Percentiles rank a stretch among this genome's conserved stretches.
phyloP scores from a whole-genome alignment of 768 basidiomycete genomes.

The Baorangia bicolor region DNA sequence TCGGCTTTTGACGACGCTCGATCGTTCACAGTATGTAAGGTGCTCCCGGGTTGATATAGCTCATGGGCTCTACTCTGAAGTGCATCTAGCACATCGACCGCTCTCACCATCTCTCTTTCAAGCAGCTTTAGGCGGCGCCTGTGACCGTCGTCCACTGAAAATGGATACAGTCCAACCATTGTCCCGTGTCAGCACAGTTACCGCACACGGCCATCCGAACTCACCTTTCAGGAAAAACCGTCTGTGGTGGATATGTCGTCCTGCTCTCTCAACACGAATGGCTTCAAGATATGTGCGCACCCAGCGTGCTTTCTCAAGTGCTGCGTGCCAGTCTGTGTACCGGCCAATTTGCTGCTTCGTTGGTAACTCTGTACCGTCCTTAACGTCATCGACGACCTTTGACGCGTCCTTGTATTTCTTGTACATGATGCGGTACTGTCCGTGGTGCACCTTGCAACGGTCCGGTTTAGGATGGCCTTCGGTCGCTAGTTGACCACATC shows the following conservation, averaged over 20 bases:
- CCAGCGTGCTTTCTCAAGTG: slow-evolving; percentile 22
- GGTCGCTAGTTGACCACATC: slow-evolving; percentile 19
- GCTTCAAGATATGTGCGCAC: slow-evolving; percentile 32
- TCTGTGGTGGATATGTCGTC: slow-evolving; percentile 31
- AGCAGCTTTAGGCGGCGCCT: slow-evolving; percentile 30
- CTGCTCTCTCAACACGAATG: slow-evolving; percentile 32
- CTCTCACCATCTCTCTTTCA: slow-evolving; percentile 28
- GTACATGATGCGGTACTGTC: slow-evolving; percentile 25
- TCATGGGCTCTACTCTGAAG: slow-evolving; percentile 20
- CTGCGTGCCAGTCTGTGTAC: slow-evolving; percentile 9
- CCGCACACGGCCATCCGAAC: background rate
- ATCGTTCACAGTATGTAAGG: slow-evolving; percentile 1
- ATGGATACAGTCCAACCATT: background rate
- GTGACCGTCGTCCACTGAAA: slow-evolving; percentile 31
- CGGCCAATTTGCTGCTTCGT: slow-evolving; percentile 12
- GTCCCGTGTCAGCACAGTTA: background rate
- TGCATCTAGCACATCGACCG: slow-evolving; percentile 17
- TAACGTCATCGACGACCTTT: slow-evolving; percentile 22
- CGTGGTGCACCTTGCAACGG: slow-evolving; percentile 28
- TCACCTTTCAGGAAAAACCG: slow-evolving; percentile 35
- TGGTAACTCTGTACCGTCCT: slow-evolving; percentile 15
- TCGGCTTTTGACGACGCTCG: background rate
- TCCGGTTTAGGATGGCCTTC: slow-evolving; percentile 16
- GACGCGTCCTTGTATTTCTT: slow-evolving; percentile 30
- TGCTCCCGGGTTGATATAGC: slow-evolving; percentile 10